These are phyloP conservation scores for Phaffomyces antillensis DNA, from an alignment of 805 yeast species.

Conservation along the genomic window DNA sequence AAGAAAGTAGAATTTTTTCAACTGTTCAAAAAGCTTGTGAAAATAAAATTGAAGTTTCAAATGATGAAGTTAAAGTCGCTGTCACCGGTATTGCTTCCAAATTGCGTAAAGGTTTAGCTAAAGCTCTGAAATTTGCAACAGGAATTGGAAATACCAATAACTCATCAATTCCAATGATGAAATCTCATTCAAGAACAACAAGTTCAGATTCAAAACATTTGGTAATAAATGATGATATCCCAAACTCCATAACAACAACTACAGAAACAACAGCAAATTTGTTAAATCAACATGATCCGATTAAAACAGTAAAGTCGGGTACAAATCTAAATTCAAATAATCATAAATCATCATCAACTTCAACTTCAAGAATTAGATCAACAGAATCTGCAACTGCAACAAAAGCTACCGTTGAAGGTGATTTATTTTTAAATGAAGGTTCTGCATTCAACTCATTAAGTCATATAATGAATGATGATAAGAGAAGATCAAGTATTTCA, in stretches of 20 bases:
- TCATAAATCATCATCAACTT: constrained; percentile 1
- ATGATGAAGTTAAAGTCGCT: constrained; percentile 67
- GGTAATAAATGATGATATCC: not conserved
- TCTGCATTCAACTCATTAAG: constrained; percentile 15
- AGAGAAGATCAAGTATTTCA: constrained; percentile 15
- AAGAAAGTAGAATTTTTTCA: constrained; percentile 17
- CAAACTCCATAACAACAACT: not conserved
- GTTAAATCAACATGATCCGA: not conserved
- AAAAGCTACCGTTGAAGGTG: constrained; percentile 25
- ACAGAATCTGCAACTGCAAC: constrained; percentile 17
- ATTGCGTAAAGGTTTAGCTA: constrained; percentile 30
- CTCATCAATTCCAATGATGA: not conserved
- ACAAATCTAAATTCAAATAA: not conserved
- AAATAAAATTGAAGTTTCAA: constrained; percentile 45
- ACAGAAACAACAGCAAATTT: not conserved
- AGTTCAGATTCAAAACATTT: constrained; percentile 4
- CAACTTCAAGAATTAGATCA: constrained; percentile 19
- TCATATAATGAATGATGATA: constrained; percentile 20
- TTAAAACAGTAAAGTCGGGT: not conserved
- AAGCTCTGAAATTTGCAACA: constrained; percentile 21
- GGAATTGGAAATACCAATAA: constrained; percentile 6
- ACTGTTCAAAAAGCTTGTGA: constrained; percentile 23
- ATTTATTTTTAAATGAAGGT: constrained; percentile 20
- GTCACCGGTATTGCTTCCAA: constrained; percentile 75
- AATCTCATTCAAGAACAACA: constrained; percentile 2